Conservation (phyloP, 1,139 yeast genomes). For the Zygosaccharomyces sapae region DNA sequence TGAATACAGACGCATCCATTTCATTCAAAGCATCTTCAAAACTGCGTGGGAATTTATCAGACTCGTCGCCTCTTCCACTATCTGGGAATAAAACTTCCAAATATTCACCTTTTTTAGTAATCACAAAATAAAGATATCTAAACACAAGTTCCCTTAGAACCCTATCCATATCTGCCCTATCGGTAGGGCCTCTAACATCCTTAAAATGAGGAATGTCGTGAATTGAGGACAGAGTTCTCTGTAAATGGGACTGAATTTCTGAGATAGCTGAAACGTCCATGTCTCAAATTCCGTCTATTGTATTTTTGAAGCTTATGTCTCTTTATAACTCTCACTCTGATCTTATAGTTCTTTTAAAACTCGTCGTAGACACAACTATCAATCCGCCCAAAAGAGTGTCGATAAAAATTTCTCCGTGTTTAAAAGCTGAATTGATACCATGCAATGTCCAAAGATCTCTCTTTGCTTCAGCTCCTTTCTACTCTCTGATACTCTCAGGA, state of each 20-base stretch:
- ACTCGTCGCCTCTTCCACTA: conserved; percentile 5
- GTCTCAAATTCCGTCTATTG: conserved; percentile 2
- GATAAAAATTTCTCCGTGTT: neutral
- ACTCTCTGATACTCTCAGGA: neutral
- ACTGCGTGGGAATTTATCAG: conserved; percentile 19
- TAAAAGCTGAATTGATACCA: conserved; percentile 6
- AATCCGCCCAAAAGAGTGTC: conserved; percentile 7
- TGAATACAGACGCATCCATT: conserved; percentile 10
- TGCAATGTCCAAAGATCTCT: conserved; percentile 1
- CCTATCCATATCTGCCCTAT: conserved; percentile 31
- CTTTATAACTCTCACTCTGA: conserved; percentile 1
- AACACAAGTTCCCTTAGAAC: conserved; percentile 26
- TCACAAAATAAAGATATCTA: conserved; percentile 25
- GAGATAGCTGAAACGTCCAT: conserved; percentile 3
- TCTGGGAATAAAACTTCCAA: conserved; percentile 23
- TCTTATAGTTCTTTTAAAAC: conserved; percentile 1
- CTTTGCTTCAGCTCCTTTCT: neutral
- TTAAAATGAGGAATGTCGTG: conserved; percentile 23
- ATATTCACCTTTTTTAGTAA: conserved; percentile 26
- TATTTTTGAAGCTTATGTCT: neutral
- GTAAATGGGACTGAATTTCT: conserved; percentile 19
- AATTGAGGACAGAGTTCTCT: conserved; percentile 21
- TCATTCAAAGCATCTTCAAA: conserved; percentile 21
- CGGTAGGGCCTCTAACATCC: conserved; percentile 28
- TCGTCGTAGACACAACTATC: conserved; percentile 4